Evolutionary conservation across 371 early-diverging fungal genomes (phyloP).

Genomic region (Syncephalastrum monosporum): DNA sequence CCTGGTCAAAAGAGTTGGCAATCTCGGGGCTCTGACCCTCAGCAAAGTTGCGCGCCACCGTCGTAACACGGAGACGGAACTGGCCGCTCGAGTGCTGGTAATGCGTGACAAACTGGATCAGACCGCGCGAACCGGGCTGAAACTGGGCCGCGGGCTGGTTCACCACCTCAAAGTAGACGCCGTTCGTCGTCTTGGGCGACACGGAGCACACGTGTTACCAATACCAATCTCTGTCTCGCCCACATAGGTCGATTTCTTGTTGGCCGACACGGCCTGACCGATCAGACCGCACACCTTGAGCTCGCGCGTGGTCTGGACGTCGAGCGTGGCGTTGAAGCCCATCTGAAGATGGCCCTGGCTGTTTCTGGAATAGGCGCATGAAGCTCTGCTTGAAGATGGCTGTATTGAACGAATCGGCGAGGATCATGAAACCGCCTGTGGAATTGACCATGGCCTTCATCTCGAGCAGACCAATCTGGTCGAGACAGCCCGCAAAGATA

Average conservation of each 20-base stretch:
- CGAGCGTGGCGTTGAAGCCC: slow-evolving; percentile 99
- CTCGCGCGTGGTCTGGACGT: slow-evolving; percentile 94
- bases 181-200: slow-evolving; percentile 84
- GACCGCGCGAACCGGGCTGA: slow-evolving; percentile 85
- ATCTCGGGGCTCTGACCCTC: slow-evolving; percentile 91
- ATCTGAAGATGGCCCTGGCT: slow-evolving; percentile 84
- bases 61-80: slow-evolving; percentile 91
- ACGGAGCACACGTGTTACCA: slow-evolving; percentile 92
- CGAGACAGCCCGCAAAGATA: slow-evolving; percentile 54
- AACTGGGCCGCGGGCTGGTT: slow-evolving; percentile 79
- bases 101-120: slow-evolving; percentile 94
- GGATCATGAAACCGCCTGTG: slow-evolving; percentile 96
- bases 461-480: slow-evolving; percentile 83
- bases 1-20: slow-evolving; percentile 96
- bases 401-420: slow-evolving; percentile 96
- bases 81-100: slow-evolving; percentile 96
- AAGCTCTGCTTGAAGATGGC: slow-evolving; percentile 97
- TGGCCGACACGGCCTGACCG: slow-evolving; percentile 89
- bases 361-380: slow-evolving; percentile 90
- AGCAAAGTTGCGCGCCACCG: slow-evolving; percentile 92
- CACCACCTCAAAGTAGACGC: slow-evolving; percentile 95
- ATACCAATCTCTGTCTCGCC: slow-evolving; percentile 98
- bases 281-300: slow-evolving; percentile 95
- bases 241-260: slow-evolving; percentile 90
- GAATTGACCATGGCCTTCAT: slow-evolving; percentile 93